Evolutionary conservation across 2,329 filamentous ascomycete genomes (phyloP).

Genomic region (Microsporum canis): DNA sequence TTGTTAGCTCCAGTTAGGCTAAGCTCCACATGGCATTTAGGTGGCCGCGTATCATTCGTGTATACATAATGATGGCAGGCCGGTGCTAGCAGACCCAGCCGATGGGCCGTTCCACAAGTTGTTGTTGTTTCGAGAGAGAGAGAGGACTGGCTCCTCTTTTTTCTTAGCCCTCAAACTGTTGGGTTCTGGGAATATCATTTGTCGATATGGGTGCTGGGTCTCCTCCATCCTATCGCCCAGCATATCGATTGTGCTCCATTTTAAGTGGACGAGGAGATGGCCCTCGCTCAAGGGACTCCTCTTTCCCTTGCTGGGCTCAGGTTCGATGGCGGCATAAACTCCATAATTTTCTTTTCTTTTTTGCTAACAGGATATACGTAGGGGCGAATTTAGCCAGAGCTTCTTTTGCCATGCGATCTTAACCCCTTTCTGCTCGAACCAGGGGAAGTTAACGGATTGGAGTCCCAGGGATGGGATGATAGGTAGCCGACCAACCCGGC

Average conservation of each 20-base stretch:
- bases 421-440: background rate
- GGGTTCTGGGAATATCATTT: background rate
- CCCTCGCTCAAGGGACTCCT: background rate
- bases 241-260: background rate
- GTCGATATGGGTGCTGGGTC: background rate
- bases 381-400: background rate
- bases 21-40: conserved; percentile 1
- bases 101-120: background rate
- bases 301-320: background rate
- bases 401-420: background rate
- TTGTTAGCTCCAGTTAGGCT: background rate
- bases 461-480: background rate
- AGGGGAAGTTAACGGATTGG: background rate
- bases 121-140: background rate
- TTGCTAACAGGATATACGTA: background rate
- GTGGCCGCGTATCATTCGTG: conserved; percentile 2
- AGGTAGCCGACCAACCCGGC: background rate
- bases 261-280: background rate
- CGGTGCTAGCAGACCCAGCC: background rate
- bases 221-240: background rate
- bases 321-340: background rate
- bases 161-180: background rate
- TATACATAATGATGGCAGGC: background rate
- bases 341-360: background rate
- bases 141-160: background rate